A percentile compares a stretch with the other conserved stretches of the same genome.
phyloP scores from a whole-genome alignment of 768 basidiomycete species.

The Russula sp. region DNA sequence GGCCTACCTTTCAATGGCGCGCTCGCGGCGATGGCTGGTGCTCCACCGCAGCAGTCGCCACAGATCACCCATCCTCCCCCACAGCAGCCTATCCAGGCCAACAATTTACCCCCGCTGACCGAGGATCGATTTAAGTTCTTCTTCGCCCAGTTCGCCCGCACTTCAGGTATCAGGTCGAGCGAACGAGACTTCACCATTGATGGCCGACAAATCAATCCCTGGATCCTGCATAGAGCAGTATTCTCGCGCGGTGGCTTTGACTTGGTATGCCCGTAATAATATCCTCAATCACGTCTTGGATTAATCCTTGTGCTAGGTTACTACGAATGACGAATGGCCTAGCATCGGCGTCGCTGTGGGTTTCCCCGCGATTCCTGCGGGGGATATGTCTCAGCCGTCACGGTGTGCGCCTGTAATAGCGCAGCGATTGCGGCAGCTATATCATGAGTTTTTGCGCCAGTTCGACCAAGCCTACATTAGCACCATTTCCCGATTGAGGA shows the following conservation, averaged over 20 bases:
- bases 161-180: not conserved
- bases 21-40: not conserved
- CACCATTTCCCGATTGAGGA: not conserved
- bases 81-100: not conserved
- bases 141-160: not conserved
- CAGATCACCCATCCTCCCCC: not conserved
- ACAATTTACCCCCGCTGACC: not conserved
- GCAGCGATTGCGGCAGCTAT: slow-evolving; percentile 9
- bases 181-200: slow-evolving; percentile 13
- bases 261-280: not conserved
- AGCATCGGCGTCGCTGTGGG: slow-evolving; percentile 6
- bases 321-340: slow-evolving; percentile 15
- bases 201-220: not conserved
- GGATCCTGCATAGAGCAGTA: slow-evolving; percentile 6
- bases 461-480: not conserved
- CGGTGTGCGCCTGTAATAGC: slow-evolving; percentile 8
- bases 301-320: slow-evolving; percentile 1
- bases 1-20: not conserved
- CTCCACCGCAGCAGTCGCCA: slow-evolving; percentile 7
- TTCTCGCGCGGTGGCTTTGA: slow-evolving; percentile 10
- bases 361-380: not conserved
- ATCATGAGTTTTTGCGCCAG: slow-evolving; percentile 1
- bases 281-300: not conserved
- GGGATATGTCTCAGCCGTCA: not conserved
- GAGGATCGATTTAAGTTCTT: slow-evolving; percentile 9